Conservation (phyloP, 129 eudicot species). For the Tagetes erecta region DNA sequence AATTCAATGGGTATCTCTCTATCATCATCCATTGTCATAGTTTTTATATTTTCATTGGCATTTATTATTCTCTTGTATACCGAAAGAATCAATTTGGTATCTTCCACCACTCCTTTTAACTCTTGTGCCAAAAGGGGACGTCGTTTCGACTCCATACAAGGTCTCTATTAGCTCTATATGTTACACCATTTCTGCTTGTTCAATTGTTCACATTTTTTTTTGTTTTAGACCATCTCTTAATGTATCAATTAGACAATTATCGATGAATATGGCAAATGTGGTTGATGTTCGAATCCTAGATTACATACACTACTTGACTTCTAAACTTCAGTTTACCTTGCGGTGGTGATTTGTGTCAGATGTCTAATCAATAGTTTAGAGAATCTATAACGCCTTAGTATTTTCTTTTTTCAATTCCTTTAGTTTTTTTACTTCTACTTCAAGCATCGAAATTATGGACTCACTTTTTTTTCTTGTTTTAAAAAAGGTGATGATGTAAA, state of each 20-base stretch:
- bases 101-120: conserved; percentile 49
- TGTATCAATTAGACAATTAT: too few relatives aligned
- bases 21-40: conserved; percentile 40
- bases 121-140: conserved; percentile 49
- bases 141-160: conserved; percentile 27
- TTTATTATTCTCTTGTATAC: conserved; percentile 62
- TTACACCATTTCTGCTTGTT: too few relatives aligned
- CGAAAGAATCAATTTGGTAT: conserved; percentile 57
- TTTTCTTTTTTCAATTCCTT: too few relatives aligned
- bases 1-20: conserved; percentile 40
- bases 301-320: too few relatives aligned
- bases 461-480: background rate
- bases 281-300: too few relatives aligned
- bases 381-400: too few relatives aligned
- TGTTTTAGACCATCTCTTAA: too few relatives aligned
- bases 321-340: too few relatives aligned
- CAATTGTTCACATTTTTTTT: too few relatives aligned
- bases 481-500: conserved; percentile 38
- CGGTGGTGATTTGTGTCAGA: too few relatives aligned
- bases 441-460: background rate
- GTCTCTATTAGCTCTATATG: conserved; percentile 15
- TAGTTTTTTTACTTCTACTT: background rate
- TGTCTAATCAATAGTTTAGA: too few relatives aligned
- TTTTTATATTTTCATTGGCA: conserved; percentile 46
- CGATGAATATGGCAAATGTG: too few relatives aligned